Evolutionary conservation across 495 filamentous ascomycete species (phyloP), one percentile per base, ranked within the genome.

Genomic region (Penicillium cataractarum): DNA sequence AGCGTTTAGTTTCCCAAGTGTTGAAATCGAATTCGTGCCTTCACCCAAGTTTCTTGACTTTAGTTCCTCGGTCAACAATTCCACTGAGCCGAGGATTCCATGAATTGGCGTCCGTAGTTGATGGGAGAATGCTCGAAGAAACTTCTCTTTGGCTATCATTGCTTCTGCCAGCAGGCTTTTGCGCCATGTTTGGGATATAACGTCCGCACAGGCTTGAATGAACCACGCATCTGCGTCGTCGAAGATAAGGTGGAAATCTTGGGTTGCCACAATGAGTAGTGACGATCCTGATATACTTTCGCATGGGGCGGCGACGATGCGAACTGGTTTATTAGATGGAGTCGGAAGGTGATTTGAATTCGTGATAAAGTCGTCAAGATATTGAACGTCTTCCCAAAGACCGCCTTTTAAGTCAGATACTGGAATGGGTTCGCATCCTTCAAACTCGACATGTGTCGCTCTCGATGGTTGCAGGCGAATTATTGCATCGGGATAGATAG

Each of bases 151-250:
- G 37, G 61, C 58, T 46, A 42, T 58, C 55, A 64, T 33, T 9
- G 55, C 65, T 29, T 67, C 65, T 44, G 31, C 37, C 7, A 64
- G 33, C 17, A 64, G 49, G 2, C 37, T 37, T 42, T 61, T 51
- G 32, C 44, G 65, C 65, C 65, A 64, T 32, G 64, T 58, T 49
- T 67, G 57, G 12, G 65, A 61, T 10, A 67, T 27, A 21, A 59
- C 19, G 12, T 42, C 50, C 1, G 65, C 65, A 19, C 61, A 64
- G 7, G 58, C 42, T 22, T 64, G 58, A 46, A 67, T 27, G 40
- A 67, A 67, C 61, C 61, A 67, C 7, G 54, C 42, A 44, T 67
- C 65, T 5, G 61, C 48, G 55, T 67, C 61, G 22, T 67, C 65
- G 35, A 67, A 67, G n/a, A 67, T 50, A 1, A 62, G 22, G 12